Evolutionary conservation across 2,329 filamentous ascomycete genomes (phyloP), one percentile per base, ranked within the genome.

Genomic region (Aspergillus persii): DNA sequence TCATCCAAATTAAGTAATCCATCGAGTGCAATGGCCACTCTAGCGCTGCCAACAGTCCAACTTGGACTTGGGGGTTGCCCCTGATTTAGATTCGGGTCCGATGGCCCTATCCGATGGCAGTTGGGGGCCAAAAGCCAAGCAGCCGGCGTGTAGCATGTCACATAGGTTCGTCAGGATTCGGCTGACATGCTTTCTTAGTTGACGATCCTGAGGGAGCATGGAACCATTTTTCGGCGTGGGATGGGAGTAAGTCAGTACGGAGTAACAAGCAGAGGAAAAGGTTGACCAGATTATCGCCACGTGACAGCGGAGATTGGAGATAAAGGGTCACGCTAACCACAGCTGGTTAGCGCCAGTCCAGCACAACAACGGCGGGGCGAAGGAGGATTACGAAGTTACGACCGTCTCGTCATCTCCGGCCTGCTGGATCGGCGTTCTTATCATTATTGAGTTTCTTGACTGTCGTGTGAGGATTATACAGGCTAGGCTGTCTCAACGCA

Each of bases 251-350:
- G 18, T 23, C 18, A 23, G 18, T 23, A 23, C 18, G 18, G 2
- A 23, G 18, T 23, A 23, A 23, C 18, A 23, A 23, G 18, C 18
- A 23, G 18, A 23, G 18, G 18, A 23, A 23, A 23, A 23, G 18
- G 18, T 23, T 23, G 27, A 50, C 29, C 33, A 5, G 18, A 23
- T 27, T n/a, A 41, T 26, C 29, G 8, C 11, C 57, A 59, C 57
- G 57, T 59, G 57, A 53, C n/a, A 41, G 36, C 57, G 49, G 57
- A 56, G 46, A 56, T 50, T 47, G 48, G 49, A 53, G 47, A 54
- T 58, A 54, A 54, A 23, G 8, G 46, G 26, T 11, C 4, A 23
- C 39, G 48, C 57, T 53, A 56, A 48, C 49, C 41, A 7, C 2
- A 56, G 12, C 39, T 11, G 49, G 49, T 7, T 58, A 47, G 44